Base-by-base conservation (phyloP, 306 rosid genomes). In the Castanopsis chinensis region DNA sequence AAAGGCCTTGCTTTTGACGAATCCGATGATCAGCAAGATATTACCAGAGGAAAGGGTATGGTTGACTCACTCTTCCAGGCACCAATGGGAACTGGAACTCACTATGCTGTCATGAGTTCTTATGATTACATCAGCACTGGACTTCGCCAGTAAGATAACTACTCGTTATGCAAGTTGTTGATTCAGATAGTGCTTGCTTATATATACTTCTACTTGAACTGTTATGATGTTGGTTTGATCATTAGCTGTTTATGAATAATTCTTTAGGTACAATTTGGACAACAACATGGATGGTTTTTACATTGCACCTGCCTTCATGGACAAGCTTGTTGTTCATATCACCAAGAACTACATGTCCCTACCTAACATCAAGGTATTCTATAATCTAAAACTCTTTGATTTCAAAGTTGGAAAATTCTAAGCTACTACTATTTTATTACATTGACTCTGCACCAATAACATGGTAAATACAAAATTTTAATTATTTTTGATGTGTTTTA, bases 261-360 rank as follows among this genome's bases (percentile, higher is more conserved):
- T 25, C 53, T 80, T 70, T 58, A 93, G 98, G 87, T 95, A 93
- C 83, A 72, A 87, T 78, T 53, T 89, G 74, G 98, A 93, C 89
- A 93, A 96, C 89, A 82, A 55, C 69, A 43, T 79, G 90, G 97
- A 79, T 45, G 98, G 99, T 1, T 77, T 88, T 35, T 96, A 96
- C 90, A 96, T 96, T 78, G 99, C 99, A 54, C 99, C 93, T 71
- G 93, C 98, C 55, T 96, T 96, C 68, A 87, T 96, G 99, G 99
- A 96, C 98, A 93, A 96, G 88, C 93, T 96, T 77, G 97, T 93
- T 75, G 97, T 96, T 78, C 99, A 96, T 92, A 86, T 96, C 93
- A 81, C 90, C 71, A 93, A 96, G 92, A 96, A 96, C 89, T 96
- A 74, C 89, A 83, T 96, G 98, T 43, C 78, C 76, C 83, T 96